phyloP scores from a whole-genome alignment of 176 grass and related monocot genomes.

The Rhynchospora pubera region DNA sequence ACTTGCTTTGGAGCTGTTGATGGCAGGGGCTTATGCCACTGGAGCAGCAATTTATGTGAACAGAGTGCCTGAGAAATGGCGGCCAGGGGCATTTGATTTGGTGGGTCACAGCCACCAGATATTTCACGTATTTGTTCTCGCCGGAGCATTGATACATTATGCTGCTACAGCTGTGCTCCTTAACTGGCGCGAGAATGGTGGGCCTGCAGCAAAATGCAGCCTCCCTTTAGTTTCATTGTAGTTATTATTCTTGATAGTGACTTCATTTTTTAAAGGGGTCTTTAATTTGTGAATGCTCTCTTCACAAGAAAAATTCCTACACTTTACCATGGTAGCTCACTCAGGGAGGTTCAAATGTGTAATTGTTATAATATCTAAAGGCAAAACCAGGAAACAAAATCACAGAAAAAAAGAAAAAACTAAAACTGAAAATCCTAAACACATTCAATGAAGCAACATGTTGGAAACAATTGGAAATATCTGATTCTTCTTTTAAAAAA shows the following conservation, averaged over 20 bases:
- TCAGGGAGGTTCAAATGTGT: neutral
- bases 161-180: conserved; percentile 50
- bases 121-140: conserved; percentile 82
- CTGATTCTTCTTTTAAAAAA: neutral
- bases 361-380: neutral
- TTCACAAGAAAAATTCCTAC: neutral
- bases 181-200: conserved; percentile 50
- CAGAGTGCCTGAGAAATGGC: conserved; percentile 84
- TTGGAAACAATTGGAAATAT: neutral
- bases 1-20: conserved; percentile 52
- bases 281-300: neutral
- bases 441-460: neutral
- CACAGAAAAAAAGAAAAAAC: neutral
- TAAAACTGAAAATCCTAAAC: neutral
- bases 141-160: conserved; percentile 68
- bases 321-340: neutral
- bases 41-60: conserved; percentile 73
- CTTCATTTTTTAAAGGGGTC: neutral
- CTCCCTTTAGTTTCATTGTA: neutral
- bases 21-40: conserved; percentile 46
- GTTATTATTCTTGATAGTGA: neutral
- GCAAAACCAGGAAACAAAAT: neutral
- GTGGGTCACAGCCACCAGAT: conserved; percentile 93
- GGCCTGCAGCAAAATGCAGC: conserved; percentile 29
- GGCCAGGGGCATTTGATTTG: conserved; percentile 65